These are phyloP conservation scores for Gyrodon lividus DNA, from an alignment of 768 basidiomycete species.

Conservation along the genomic window DNA sequence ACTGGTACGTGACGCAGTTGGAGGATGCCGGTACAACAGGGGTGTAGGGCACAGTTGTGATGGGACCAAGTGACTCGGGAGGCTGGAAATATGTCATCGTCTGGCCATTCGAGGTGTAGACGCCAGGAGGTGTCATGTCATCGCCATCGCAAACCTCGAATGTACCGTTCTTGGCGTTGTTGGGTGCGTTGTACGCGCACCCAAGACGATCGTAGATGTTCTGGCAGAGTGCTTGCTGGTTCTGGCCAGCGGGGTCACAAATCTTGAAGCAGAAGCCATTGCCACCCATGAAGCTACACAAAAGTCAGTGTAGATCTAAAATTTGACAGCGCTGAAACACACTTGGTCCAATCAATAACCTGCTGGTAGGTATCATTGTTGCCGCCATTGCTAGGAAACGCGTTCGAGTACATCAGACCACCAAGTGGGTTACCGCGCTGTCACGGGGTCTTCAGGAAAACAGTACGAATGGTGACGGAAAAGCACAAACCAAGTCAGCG, in stretches of 20 bases:
- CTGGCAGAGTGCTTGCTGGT: slow-evolving; percentile 57
- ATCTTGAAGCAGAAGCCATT: slow-evolving; percentile 66
- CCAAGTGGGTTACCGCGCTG: slow-evolving; percentile 74
- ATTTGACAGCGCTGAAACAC: slow-evolving; percentile 18
- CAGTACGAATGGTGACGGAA: no score
- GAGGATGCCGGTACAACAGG: slow-evolving; percentile 40
- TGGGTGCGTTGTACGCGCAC: slow-evolving; percentile 70
- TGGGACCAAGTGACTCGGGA: slow-evolving; percentile 45
- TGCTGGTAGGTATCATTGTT: slow-evolving; percentile 49
- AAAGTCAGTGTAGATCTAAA: slow-evolving; percentile 2
- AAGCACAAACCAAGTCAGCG: slow-evolving; percentile 47
- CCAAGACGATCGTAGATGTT: slow-evolving; percentile 78
- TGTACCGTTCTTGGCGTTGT: slow-evolving; percentile 51
- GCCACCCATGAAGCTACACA: slow-evolving; percentile 68
- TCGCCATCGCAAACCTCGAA: slow-evolving; percentile 70
- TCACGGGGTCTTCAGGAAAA: no score
- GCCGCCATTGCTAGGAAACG: slow-evolving; percentile 41
- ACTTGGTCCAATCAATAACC: slow-evolving; percentile 70
- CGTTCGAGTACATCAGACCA: slow-evolving; percentile 60
- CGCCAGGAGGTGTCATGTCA: slow-evolving; percentile 59
- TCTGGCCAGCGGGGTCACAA: slow-evolving; percentile 58
- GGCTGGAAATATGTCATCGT: slow-evolving; percentile 47
- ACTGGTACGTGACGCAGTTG: slow-evolving; percentile 41
- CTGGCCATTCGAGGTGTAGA: slow-evolving; percentile 41
- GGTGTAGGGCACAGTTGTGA: slow-evolving; percentile 44